Base-by-base conservation (phyloP, 2,329 filamentous ascomycete species). In the Zymoseptoria passerinii region DNA sequence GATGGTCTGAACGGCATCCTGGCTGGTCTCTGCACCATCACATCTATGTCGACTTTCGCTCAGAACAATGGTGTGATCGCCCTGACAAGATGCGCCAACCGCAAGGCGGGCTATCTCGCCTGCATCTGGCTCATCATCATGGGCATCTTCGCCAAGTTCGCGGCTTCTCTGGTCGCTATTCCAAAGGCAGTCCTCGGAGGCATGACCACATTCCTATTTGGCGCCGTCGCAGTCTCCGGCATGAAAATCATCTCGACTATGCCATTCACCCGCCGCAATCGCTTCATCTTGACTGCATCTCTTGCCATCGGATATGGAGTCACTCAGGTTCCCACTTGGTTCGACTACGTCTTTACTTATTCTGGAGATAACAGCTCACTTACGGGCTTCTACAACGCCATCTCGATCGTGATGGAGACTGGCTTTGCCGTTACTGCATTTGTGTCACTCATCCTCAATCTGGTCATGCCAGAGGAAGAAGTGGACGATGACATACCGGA, bases 41-140 rank as follows among this genome's bases (percentile, higher is more conserved):
- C 88, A 0, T 88, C 89, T 28, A 89, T 92, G 83, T 86, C 84
- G 1, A 87, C 85, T 0, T 92, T 92, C 65, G 89, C 89, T 0
- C 88, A 92, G 72, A 92, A 92, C 76, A 92, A 92, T 70, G 89
- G 89, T 40, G 88, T 92, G 54, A 92, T 94, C 61, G 87, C 89
- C 0, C 78, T 94, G 50, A 94, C 89, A 0, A 82, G 88, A 16
- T 92, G 89, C 71, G 89, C 89, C 0, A 92, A 90, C 71, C 83
- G 89, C 56, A 87, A 85, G 52, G 90, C 89, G 4, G 90, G 90
- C 4, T 91, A 90, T 71, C 87, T 85, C 53, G 88, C 85, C 69
- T 90, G 83, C 71, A 79, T 88, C 67, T 91, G 91, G 77, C 80
- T 94, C 9, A 74, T 94, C 61, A 72, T 94, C 64, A 90, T 91